These are phyloP conservation scores for Ramaria sp. DNA, from an alignment of 768 basidiomycete genomes.

Conservation along the genomic window DNA sequence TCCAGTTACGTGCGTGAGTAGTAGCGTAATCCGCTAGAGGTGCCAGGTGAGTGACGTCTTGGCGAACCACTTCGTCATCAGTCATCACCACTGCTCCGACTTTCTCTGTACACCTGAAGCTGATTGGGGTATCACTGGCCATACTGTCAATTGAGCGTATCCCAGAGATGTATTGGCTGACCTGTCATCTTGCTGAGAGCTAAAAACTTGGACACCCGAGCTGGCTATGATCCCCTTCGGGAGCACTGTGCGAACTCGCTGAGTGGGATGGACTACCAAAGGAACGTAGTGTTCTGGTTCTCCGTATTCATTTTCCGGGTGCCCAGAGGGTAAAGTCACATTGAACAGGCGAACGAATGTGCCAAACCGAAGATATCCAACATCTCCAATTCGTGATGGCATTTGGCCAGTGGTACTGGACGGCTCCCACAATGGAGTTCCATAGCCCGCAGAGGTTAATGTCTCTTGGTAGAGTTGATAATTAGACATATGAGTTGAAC, in stretches of 20 bases:
- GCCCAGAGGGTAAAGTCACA: constrained; percentile 8
- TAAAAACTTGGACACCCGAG: not conserved
- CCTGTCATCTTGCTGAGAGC: not conserved
- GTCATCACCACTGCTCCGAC: not conserved
- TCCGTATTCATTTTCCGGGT: constrained; percentile 7
- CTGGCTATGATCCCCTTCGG: not conserved
- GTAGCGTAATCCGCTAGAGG: not conserved
- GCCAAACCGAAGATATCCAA: constrained; percentile 11
- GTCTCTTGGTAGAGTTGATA: not conserved
- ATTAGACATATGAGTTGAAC: not conserved
- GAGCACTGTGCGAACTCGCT: not conserved
- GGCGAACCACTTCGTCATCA: not conserved
- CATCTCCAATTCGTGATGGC: constrained; percentile 4
- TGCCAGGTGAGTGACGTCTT: not conserved
- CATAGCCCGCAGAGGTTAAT: not conserved
- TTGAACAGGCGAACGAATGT: constrained; percentile 12
- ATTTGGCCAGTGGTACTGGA: not conserved
- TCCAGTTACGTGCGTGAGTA: not conserved
- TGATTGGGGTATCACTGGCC: not conserved
- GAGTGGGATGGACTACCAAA: not conserved
- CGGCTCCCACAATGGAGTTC: constrained; percentile 5
- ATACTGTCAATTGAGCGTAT: not conserved
- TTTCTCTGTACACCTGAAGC: constrained; percentile 2
- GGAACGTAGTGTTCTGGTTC: constrained; percentile 1
- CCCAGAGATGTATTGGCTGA: not conserved